Base-by-base conservation (phyloP, 805 yeast genomes). In the Wickerhamiella lipophila region DNA sequence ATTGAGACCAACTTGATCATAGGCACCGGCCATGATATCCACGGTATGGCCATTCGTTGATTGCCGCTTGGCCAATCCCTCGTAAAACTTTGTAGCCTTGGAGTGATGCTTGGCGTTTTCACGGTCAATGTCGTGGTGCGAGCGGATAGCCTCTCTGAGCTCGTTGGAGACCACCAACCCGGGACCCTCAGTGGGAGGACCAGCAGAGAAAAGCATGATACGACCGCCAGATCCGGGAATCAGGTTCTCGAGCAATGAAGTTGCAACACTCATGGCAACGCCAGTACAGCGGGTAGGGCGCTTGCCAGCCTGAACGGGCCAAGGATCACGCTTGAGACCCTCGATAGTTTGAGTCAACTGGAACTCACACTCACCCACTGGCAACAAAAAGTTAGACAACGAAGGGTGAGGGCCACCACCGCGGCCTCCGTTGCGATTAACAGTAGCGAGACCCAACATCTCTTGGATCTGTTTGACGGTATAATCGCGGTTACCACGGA, bases 41-140 rank as follows among this genome's bases (percentile, higher is more conserved):
- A 88, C 79, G 25, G 89, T 77, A 60, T 85, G 95, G 13, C 86
- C 83, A 55, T 77, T 76, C 21, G 68, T 66, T 43, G 89, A 76
- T 32, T 84, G 84, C 56, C 79, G 81, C 40, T 76, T 73, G 34
- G 94, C 82, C 42, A 88, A 64, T 34, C 72, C 68, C 53, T 83
- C 88, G 65, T 87, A 88, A 61, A 78, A 87, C 64, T 84, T 81
- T 58, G 74, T 75, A 8, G 96, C 94, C 64, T 83, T 84, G 60
- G 83, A 81, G 69, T 79, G 84, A 64, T 87, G 95, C 61, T 81
- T 81, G 49, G 95, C 94, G 45, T 74, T 67, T 59, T 89, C 96
- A 56, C 87, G 80, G 64, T 92, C 97, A 56, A 92, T 84, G 64
- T 92, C 98, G 60, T 83, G 85, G 68, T 92, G 99, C 7, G 98